Base-by-base conservation (phyloP, 768 basidiomycete species). In the Rhodocollybia butyracea region DNA sequence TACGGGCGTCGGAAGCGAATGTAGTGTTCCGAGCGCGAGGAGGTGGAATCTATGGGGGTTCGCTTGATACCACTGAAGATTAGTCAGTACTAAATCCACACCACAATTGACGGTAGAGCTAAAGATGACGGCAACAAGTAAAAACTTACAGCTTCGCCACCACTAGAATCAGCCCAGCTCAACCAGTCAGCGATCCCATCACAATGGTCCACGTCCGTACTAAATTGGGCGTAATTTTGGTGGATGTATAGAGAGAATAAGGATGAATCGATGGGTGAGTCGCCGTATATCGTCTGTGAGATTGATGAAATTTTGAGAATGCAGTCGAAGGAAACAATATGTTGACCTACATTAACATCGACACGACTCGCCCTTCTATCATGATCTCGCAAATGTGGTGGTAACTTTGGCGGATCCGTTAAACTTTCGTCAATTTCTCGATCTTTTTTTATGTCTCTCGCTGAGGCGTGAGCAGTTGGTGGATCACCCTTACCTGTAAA, bases 151-250 rank as follows among this genome's bases (percentile, higher is more conserved):
- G 77, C 74, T 67, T 84, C 84, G 11, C 83, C 83, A 4, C 81
- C 82, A 59, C 83, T 81, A 1, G 80, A 79, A 63, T 95, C 93
- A 10, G 84, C 73, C 80, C 82, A 86, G 59, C 91, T 94, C 56
- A 94, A 68, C 72, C 83, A 85, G 42, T 93, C 92, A 7, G 82
- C 76, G 12, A 94, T 67, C 2, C 77, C 80, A 3, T 79, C 81
- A 60, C 84, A 86, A 50, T 98, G 79, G 6, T 94, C 90, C 3
- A 94, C 68, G 34, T 87, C 82, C 39, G 78, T 73, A 64, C 91
- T 94, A 64, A 91, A 98, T 54, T 88, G 86, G 0, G 87, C 80
- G 61, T 95, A 93, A 65, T 97, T 98, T 68, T 98, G 94, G 61
- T 99, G 97, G 8, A 95, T 77, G 66, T 98, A 99, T 6, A 96